Percentiles rank a stretch among this genome's conserved stretches.
These are phyloP conservation scores for Calvatia gigantea DNA, from an alignment of 768 basidiomycete genomes.

Conservation along the genomic window DNA sequence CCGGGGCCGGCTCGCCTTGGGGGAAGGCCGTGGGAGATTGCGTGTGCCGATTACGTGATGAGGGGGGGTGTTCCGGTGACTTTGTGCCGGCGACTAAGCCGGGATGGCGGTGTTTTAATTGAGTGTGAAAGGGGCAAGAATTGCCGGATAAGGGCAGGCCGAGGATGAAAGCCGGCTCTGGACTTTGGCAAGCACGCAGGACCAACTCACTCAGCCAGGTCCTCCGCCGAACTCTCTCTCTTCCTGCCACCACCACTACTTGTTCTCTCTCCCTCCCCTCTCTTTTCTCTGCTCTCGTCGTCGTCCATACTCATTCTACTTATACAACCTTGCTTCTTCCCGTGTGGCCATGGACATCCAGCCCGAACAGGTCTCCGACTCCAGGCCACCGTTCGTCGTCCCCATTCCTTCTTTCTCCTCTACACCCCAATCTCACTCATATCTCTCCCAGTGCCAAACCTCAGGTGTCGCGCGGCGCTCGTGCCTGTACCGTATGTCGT, in stretches of 20 bases:
- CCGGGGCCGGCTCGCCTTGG: conserved; percentile 11
- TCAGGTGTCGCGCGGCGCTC: conserved; percentile 50
- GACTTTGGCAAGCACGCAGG: conserved; percentile 19
- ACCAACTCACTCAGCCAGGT: conserved; percentile 31
- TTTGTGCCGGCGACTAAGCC: conserved; percentile 22
- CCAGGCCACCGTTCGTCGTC: conserved; percentile 32
- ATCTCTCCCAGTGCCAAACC: conserved; percentile 33
- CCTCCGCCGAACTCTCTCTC: conserved; percentile 26
- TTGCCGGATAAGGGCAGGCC: conserved; percentile 18
- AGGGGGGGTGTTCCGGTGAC: conserved; percentile 13
- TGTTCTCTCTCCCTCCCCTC: conserved; percentile 9
- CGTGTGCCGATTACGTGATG: conserved; percentile 8
- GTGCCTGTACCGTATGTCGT: conserved; percentile 83
- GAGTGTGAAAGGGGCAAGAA: conserved; percentile 14
- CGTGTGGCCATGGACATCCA: conserved; percentile 34
- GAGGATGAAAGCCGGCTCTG: conserved; percentile 16
- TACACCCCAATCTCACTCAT: conserved; percentile 6
- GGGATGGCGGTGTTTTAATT: conserved; percentile 14
- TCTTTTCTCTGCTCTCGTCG: conserved; percentile 9
- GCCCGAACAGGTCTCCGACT: conserved; percentile 28
- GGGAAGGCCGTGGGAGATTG: conserved; percentile 6
- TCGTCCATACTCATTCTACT: conserved; percentile 4
- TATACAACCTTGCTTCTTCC: conserved; percentile 1
- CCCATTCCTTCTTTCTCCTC: conserved; percentile 11
- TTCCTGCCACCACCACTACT: conserved; percentile 11